Percentiles rank a stretch among this genome's conserved stretches.
Conservation (phyloP, 768 basidiomycete genomes). For the Boletus rex-veris region DNA sequence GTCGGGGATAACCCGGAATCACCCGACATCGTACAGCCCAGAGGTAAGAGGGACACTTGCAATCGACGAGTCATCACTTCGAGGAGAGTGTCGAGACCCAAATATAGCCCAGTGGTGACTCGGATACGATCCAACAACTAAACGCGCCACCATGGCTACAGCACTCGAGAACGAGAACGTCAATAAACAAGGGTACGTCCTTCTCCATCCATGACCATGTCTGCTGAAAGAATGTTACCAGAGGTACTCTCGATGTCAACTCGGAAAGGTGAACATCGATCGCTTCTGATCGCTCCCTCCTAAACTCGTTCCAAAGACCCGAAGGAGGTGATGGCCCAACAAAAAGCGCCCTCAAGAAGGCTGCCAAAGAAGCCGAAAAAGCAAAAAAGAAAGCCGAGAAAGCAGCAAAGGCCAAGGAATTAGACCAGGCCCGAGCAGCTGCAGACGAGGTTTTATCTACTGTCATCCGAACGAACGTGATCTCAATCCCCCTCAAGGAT, state of each 20-base stretch:
- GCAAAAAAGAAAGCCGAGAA: slow-evolving; percentile 85
- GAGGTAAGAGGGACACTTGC: no score
- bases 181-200: slow-evolving; percentile 2
- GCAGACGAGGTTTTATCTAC: slow-evolving; percentile 44
- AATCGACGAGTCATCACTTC: no score
- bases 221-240: slow-evolving; percentile 1
- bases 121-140: no score
- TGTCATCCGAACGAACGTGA: slow-evolving; percentile 33
- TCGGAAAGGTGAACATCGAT: slow-evolving; percentile 9
- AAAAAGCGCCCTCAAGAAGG: slow-evolving; percentile 90
- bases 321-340: slow-evolving; percentile 51
- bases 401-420: slow-evolving; percentile 73
- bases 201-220: neutral
- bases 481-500: slow-evolving; percentile 48
- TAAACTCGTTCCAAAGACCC: slow-evolving; percentile 12
- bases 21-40: slow-evolving; percentile 1
- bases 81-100: no score
- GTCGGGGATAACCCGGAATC: slow-evolving; percentile 11
- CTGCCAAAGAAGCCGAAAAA: slow-evolving; percentile 87
- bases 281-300: neutral
- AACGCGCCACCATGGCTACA: neutral
- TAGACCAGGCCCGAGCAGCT: slow-evolving; percentile 67
- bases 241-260: slow-evolving; percentile 7
- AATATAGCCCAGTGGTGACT: no score
- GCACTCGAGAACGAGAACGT: neutral